Percentiles rank a stretch among this genome's conserved stretches.
Conservation (phyloP, 1,284 basidiomycete species). For the Thelephora terrestris region DNA sequence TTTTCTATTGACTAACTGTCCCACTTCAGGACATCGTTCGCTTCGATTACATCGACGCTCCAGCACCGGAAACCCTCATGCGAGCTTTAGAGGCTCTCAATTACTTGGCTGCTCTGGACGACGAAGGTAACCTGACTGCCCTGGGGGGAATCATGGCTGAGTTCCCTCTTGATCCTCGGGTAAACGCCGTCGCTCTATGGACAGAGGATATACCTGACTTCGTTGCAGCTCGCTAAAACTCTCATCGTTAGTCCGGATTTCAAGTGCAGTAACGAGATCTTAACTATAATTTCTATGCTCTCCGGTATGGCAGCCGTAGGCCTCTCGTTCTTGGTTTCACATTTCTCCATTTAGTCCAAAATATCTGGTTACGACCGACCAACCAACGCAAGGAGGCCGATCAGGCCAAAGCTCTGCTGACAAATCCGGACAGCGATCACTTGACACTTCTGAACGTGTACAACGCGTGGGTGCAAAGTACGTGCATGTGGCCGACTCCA, state of each 20-base stretch:
- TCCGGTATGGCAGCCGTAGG: constrained; percentile 41
- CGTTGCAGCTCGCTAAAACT: constrained; percentile 71
- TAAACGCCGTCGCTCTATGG: constrained; percentile 15
- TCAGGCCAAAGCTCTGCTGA: constrained; percentile 75
- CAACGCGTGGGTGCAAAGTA: constrained; percentile 39
- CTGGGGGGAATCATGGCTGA: constrained; percentile 87
- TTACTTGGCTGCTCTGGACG: constrained; percentile 79
- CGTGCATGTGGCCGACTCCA: background rate
- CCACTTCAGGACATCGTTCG: constrained; percentile 59
- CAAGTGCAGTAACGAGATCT: constrained; percentile 91
- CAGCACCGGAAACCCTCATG: constrained; percentile 91
- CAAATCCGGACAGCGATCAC: constrained; percentile 87
- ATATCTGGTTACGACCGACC: constrained; percentile 79
- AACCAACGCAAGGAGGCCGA: constrained; percentile 78
- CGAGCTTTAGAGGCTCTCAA: constrained; percentile 85
- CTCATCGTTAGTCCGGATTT: constrained; percentile 92
- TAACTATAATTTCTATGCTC: constrained; percentile 93
- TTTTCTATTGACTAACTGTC: background rate
- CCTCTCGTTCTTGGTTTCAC: background rate
- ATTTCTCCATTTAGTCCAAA: constrained; percentile 49
- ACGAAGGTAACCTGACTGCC: constrained; percentile 79
- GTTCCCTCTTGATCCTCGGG: constrained; percentile 89
- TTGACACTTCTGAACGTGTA: constrained; percentile 85
- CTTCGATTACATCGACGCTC: constrained; percentile 87
- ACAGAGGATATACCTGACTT: background rate